Percentiles rank a stretch among this genome's conserved stretches.
phyloP scores from a whole-genome alignment of 108 stramenopile genomes.

The Craspedostauros australis region DNA sequence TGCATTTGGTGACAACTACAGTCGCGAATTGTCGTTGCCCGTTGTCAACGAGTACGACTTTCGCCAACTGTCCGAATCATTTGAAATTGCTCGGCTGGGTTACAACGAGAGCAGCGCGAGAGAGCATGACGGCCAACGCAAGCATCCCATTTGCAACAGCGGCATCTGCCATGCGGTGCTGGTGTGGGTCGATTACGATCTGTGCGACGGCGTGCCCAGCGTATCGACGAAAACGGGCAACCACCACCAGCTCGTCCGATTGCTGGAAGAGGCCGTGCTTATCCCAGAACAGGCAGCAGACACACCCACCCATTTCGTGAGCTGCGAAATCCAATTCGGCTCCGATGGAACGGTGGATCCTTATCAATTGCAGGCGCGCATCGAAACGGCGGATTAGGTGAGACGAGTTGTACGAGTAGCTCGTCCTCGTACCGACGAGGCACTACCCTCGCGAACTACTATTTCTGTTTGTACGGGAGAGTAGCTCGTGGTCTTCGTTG shows the following conservation, averaged over 20 bases:
- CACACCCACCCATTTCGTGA: no score
- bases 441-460: no score
- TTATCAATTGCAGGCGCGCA: no score
- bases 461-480: no score
- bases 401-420: no score
- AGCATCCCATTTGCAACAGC: not conserved
- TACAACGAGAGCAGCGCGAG: conserved; percentile 20
- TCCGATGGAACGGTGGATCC: no score
- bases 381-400: no score
- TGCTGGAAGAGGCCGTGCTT: no score
- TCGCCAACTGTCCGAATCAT: conserved; percentile 28
- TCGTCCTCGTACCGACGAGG: no score
- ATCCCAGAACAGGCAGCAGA: no score
- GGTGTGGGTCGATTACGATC: conserved; percentile 47
- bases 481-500: no score
- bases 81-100: conserved; percentile 38
- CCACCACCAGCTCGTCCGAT: conserved; percentile 18
- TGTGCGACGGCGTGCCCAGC: not conserved
- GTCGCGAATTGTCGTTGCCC: conserved; percentile 56
- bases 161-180: conserved; percentile 40
- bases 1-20: conserved; percentile 32
- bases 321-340: no score
- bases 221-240: conserved; percentile 4
- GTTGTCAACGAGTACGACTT: conserved; percentile 70
- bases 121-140: not conserved